These are phyloP conservation scores for Kurtzmaniella cleridarum DNA, from an alignment of 805 yeast species.

Conservation along the genomic window DNA sequence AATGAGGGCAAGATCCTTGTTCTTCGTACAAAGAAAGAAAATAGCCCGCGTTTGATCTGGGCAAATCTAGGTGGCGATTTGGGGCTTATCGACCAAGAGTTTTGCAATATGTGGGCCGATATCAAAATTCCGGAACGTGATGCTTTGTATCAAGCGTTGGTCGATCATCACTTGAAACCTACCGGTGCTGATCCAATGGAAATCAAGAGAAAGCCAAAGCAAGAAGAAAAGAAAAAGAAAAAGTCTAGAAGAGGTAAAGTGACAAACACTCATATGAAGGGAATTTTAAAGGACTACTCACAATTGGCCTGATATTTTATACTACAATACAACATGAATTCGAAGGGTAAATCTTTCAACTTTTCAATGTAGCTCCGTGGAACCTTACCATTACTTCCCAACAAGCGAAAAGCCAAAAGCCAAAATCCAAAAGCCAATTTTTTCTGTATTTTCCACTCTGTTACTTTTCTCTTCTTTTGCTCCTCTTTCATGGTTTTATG, in stretches of 20 bases:
- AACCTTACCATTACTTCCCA: too few relatives aligned
- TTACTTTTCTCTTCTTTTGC: too few relatives aligned
- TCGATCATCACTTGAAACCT: slow-evolving; percentile 87
- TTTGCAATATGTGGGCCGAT: slow-evolving; percentile 72
- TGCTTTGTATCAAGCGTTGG: slow-evolving; percentile 71
- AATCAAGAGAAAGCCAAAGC: slow-evolving; percentile 58
- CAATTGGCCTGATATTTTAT: slow-evolving; percentile 24
- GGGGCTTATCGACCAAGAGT: slow-evolving; percentile 72
- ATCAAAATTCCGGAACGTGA: slow-evolving; percentile 78
- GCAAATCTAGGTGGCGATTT: slow-evolving; percentile 74
- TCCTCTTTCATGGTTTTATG: too few relatives aligned
- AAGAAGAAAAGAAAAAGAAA: slow-evolving; percentile 72
- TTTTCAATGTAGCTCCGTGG: too few relatives aligned
- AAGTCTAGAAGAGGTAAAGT: slow-evolving; percentile 90
- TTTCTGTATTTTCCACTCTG: too few relatives aligned
- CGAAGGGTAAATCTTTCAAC: too few relatives aligned
- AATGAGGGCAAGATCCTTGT: slow-evolving; percentile 73
- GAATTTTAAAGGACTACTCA: slow-evolving; percentile 82
- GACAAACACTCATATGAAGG: slow-evolving; percentile 95
- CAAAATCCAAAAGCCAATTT: too few relatives aligned
- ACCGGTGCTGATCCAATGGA: slow-evolving; percentile 97
- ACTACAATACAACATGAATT: neutral
- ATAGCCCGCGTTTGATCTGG: slow-evolving; percentile 91
- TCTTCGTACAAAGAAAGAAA: slow-evolving; percentile 86
- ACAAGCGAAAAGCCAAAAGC: too few relatives aligned